A percentile compares a stretch with the other conserved stretches of the same genome.
These are phyloP conservation scores for Globisporangium recalcitrans DNA, from an alignment of 352 stramenopile genomes.

Conservation along the genomic window DNA sequence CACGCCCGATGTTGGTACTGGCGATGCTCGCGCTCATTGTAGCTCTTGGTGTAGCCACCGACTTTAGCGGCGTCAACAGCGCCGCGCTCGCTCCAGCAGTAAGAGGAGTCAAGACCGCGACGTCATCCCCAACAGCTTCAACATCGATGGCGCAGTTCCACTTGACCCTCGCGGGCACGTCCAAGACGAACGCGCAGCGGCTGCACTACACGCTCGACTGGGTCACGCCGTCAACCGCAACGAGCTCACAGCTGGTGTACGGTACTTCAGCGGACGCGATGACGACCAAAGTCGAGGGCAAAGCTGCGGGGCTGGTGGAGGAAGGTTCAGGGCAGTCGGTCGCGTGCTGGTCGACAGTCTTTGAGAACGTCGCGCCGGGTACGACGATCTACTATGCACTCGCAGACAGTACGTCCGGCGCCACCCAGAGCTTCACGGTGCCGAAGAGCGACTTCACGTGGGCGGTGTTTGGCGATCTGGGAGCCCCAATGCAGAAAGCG, in stretches of 20 bases:
- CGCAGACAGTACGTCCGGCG: constrained; percentile 16
- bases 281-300: constrained; percentile 28
- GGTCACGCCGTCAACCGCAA: constrained; percentile 36
- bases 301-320: constrained; percentile 39
- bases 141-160: constrained; percentile 43
- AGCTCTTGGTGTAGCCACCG: background rate
- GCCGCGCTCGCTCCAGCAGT: background rate
- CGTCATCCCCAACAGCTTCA: background rate
- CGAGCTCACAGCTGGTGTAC: constrained; percentile 35
- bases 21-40: background rate
- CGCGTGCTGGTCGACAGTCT: constrained; percentile 51
- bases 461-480: constrained; percentile 75
- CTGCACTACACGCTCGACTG: constrained; percentile 71
- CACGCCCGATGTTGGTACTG: background rate
- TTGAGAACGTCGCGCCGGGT: constrained; percentile 39
- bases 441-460: constrained; percentile 45
- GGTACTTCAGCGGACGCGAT: constrained; percentile 37
- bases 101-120: background rate
- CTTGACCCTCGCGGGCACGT: constrained; percentile 43
- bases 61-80: constrained; percentile 1
- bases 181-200: constrained; percentile 16
- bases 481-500: constrained; percentile 41
- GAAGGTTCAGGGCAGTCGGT: constrained; percentile 33
- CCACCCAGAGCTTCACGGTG: constrained; percentile 44
- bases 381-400: constrained; percentile 58